Base-by-base conservation (phyloP, 23 red algal genomes). In the Gracilariopsis chorda region DNA sequence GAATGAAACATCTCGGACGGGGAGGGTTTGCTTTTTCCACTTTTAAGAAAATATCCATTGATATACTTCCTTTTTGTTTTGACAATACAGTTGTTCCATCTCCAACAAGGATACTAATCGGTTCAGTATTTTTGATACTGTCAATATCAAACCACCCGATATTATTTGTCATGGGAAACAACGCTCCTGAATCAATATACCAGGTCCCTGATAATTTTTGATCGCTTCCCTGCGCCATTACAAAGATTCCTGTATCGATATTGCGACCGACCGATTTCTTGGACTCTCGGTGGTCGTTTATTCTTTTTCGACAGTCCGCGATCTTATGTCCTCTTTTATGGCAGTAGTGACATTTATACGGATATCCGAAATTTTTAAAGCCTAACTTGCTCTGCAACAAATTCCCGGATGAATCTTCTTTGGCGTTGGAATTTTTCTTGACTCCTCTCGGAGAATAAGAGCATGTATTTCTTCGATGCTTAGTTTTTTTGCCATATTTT, bases 151-250 rank as follows among this genome's bases (percentile, higher is more conserved):
- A 67, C 39, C 25, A 48, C 1, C 7, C 1, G 4, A 12, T n/a
- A 68, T 47, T 33, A 48, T 58, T 84, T 29, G 8, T 58, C 48
- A 84, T 84, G n/a, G 36, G 80, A 42, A 58, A 64, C 7, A 25
- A 51, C 48, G 78, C 78, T 32, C 78, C 78, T 12, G 49, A 82
- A 51, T 82, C 48, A 4, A 82, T 20, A 33, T 58, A 61, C 52
- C 80, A 64, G 24, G 61, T 65, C 39, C 25, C 60, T 35, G 17
- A 65, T 34, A 65, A 10, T 65, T 65, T 65, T 65, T n/a, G n/a
- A n/a, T n/a, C n/a, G n/a, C n/a, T n/a, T n/a, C n/a, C n/a, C n/a
- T n/a, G n/a, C n/a, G n/a, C n/a, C n/a, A n/a, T 44, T 61, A 9
- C 56, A 27, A 27, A 61, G 56, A 27, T 27, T 6, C n/a, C n/a